Evolutionary conservation across 2,329 filamentous ascomycete species (phyloP), one percentile per base, ranked within the genome.

Genomic region (Fusarium devonianum): DNA sequence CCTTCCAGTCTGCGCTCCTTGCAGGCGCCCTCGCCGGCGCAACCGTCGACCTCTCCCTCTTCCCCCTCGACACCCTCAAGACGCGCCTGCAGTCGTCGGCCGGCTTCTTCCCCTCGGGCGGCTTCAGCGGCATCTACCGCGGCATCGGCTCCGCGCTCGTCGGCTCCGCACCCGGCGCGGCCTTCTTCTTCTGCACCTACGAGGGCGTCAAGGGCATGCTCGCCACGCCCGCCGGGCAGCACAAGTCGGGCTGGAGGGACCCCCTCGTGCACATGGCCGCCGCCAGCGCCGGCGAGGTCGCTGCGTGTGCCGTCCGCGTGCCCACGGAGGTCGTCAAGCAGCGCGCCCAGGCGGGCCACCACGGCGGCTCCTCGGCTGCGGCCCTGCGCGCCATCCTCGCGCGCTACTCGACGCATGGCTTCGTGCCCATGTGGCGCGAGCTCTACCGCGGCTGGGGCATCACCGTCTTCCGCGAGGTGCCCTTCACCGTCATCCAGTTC

Each of bases 281-380:
- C 1, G 94, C 92, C 1, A 89, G 85, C 33, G 69, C 92, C 34
- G 95, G 94, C 42, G 94, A 99, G 73, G 80, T 97, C 2, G 91
- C 93, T 3, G 95, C 94, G 1, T 99, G 94, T 72, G 86, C 92
- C 1, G 86, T 99, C 6, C 81, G 94, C 44, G 94, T 99, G 14
- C 94, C 94, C 7, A 97, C 92, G 0, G 94, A 99, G 71, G 94
- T 99, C 4, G 83, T 99, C 65, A 99, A 99, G 81, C 94, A 97
- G 79, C 83, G 95, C 50, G 92, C 94, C 13, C 94, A 99, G 74
- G 94, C 94, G 0, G 85, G 86, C 5, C 86, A 92, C 66, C 87
- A 92, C 73, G 85, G 89, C 5, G 87, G 86, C 2, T 86, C 83
- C 5, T 89, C 85, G 10, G 70, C 84, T 12, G 75, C 79, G 0